Conservation (phyloP, 2,329 filamentous ascomycete genomes). For the Fusarium veterinarium region DNA sequence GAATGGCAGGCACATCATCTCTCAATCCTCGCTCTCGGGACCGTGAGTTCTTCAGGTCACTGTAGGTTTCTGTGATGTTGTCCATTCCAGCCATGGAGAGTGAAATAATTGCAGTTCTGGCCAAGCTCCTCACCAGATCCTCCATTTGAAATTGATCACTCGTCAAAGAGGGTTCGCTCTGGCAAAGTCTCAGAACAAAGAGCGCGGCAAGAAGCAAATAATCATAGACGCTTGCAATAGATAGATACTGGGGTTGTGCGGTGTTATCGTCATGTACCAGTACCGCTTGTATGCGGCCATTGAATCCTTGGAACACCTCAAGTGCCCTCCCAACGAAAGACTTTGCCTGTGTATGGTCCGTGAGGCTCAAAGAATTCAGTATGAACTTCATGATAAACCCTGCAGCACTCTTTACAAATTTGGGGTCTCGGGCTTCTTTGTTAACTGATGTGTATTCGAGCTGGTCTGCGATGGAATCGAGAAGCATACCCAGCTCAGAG, state of each 20-base stretch:
- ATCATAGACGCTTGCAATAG: constrained; percentile 45
- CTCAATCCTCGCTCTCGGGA: constrained; percentile 65
- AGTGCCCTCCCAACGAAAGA: constrained; percentile 58
- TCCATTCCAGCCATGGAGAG: constrained; percentile 58
- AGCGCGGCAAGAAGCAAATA: constrained; percentile 49
- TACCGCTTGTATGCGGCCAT: constrained; percentile 45
- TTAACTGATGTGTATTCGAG: constrained; percentile 37
- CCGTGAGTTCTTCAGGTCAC: constrained; percentile 57
- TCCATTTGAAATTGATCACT: constrained; percentile 59
- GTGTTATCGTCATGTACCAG: constrained; percentile 9
- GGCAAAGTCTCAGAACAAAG: constrained; percentile 58
- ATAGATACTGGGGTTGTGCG: background rate
- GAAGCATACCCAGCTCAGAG: constrained; percentile 70
- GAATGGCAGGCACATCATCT: constrained; percentile 56
- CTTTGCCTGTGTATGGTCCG: constrained; percentile 48
- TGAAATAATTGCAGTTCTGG: constrained; percentile 51
- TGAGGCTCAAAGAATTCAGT: constrained; percentile 56
- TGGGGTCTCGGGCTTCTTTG: constrained; percentile 14
- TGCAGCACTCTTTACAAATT: constrained; percentile 47
- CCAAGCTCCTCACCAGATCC: constrained; percentile 58
- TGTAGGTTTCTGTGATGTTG: constrained; percentile 59
- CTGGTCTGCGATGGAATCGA: constrained; percentile 68
- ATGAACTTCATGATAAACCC: constrained; percentile 63
- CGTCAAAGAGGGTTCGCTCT: constrained; percentile 47
- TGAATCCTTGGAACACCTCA: constrained; percentile 58